Conservation (phyloP, 345 rosid species). For the Iberis pinnata region DNA sequence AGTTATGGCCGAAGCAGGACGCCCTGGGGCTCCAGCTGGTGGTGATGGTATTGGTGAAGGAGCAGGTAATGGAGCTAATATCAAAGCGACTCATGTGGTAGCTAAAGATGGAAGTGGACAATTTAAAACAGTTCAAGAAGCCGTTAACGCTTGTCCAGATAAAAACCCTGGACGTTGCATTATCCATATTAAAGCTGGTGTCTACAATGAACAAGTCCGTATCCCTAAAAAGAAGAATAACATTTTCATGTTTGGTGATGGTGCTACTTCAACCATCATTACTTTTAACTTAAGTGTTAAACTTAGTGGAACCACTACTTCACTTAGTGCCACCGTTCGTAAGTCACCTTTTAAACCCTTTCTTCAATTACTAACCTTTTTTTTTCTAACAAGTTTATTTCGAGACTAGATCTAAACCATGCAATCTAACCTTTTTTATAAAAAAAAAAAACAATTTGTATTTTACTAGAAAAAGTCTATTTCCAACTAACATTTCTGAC, state of each 20-base stretch:
- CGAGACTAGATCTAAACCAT: too few relatives aligned
- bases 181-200: not conserved
- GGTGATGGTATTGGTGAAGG: not conserved
- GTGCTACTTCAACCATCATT: not conserved
- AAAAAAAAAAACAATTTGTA: too few relatives aligned
- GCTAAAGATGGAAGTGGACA: conserved; percentile 70
- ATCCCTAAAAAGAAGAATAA: not conserved
- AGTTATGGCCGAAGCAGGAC: not conserved
- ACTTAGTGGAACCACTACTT: not conserved
- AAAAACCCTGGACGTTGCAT: not conserved
- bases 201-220: not conserved
- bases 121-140: conserved; percentile 39
- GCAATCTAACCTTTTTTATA: too few relatives aligned
- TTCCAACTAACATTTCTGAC: too few relatives aligned
- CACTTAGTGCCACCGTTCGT: not conserved
- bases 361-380: too few relatives aligned
- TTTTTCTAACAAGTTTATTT: too few relatives aligned
- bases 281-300: not conserved
- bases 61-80: not conserved
- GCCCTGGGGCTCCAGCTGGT: not conserved
- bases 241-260: not conserved
- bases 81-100: not conserved
- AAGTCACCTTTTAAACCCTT: not conserved
- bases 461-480: too few relatives aligned
- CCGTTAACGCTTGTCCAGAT: conserved; percentile 23